A percentile compares a stretch with the other conserved stretches of the same genome.
These are phyloP conservation scores for Suhomyces vadensis DNA, from an alignment of 805 yeast genomes.

Conservation along the genomic window DNA sequence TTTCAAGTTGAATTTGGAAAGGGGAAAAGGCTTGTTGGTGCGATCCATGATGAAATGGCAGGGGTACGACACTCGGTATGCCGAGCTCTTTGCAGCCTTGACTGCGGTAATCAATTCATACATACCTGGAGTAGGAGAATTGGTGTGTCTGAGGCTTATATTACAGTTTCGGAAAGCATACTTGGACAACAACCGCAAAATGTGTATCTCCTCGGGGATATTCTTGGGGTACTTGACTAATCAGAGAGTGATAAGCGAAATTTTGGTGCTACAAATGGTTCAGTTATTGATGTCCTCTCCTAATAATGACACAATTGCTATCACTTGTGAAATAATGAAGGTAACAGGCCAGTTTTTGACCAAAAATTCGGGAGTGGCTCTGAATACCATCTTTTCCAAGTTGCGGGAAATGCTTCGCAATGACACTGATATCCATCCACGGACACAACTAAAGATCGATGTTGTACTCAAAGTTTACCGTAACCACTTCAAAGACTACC, in stretches of 20 bases:
- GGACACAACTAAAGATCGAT: slow-evolving; percentile 50
- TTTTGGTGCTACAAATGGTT: slow-evolving; percentile 35
- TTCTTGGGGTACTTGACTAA: slow-evolving; percentile 66
- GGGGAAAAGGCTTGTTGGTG: slow-evolving; percentile 65
- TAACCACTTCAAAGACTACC: slow-evolving; percentile 38
- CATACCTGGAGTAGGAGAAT: slow-evolving; percentile 66
- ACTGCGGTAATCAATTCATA: slow-evolving; percentile 63
- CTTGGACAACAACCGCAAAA: slow-evolving; percentile 44
- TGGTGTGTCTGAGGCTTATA: slow-evolving; percentile 53
- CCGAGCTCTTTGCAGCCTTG: slow-evolving; percentile 58
- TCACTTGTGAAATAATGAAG: slow-evolving; percentile 52
- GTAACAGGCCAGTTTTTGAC: slow-evolving; percentile 54
- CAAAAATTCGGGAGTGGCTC: slow-evolving; percentile 44
- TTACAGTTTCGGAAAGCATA: slow-evolving; percentile 58
- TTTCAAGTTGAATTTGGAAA: slow-evolving; percentile 55
- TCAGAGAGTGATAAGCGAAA: slow-evolving; percentile 49
- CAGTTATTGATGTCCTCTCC: slow-evolving; percentile 41
- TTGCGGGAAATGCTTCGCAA: slow-evolving; percentile 63
- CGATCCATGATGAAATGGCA: slow-evolving; percentile 58
- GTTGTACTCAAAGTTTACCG: slow-evolving; percentile 52
- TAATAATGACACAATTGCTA: slow-evolving; percentile 56
- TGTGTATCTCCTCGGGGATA: slow-evolving; percentile 43
- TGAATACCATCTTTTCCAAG: slow-evolving; percentile 55
- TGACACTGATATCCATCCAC: slow-evolving; percentile 35
- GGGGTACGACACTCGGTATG: slow-evolving; percentile 34